These are phyloP conservation scores for Anacardium occidentale DNA, from an alignment of 345 rosid genomes.

Conservation along the genomic window DNA sequence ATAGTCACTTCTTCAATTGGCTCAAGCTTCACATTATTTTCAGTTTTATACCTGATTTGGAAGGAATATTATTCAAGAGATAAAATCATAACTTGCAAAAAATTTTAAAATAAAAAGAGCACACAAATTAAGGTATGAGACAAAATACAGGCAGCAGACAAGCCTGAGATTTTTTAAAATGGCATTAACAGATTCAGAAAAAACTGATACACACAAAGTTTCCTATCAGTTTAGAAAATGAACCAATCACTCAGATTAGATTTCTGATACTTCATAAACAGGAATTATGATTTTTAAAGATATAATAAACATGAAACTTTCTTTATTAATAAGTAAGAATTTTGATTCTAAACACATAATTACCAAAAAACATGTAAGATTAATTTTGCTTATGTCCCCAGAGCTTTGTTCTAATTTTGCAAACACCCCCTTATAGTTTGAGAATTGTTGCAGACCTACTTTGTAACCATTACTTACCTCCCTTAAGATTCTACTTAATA, in stretches of 20 bases:
- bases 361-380: not conserved
- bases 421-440: no score
- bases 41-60: slow-evolving; percentile 76
- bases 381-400: no score
- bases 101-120: not conserved
- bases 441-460: no score
- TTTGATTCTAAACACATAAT: not conserved
- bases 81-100: not conserved
- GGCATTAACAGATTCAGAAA: not conserved
- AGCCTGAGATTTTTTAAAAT: not conserved
- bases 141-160: not conserved
- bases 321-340: not conserved
- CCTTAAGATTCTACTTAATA: no score
- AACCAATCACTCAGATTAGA: not conserved
- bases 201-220: not conserved
- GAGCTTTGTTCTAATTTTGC: no score
- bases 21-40: slow-evolving; percentile 66
- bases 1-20: slow-evolving; percentile 95
- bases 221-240: not conserved
- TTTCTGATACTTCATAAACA: not conserved
- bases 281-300: no score
- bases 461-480: no score
- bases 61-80: slow-evolving; percentile 7
- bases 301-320: no score
- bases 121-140: not conserved